These are phyloP conservation scores for Claviceps sp. DNA, from an alignment of 2,329 filamentous ascomycete species.

Conservation along the genomic window DNA sequence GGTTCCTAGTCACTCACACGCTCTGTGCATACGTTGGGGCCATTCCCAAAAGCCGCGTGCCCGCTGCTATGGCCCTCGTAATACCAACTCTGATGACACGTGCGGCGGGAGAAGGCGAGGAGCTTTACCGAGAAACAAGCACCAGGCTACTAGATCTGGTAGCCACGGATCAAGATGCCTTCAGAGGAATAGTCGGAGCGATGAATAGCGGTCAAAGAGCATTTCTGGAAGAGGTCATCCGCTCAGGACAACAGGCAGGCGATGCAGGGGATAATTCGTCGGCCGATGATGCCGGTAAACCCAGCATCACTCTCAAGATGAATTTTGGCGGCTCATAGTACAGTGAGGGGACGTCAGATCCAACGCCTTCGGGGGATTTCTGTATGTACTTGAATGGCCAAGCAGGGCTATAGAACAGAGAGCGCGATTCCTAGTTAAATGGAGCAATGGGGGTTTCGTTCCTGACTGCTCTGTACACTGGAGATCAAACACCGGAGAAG, in stretches of 20 bases:
- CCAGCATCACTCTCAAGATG: slow-evolving; percentile 90
- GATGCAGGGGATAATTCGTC: slow-evolving; percentile 25
- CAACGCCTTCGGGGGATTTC: neutral
- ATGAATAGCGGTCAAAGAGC: slow-evolving; percentile 58
- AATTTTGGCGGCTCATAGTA: slow-evolving; percentile 50
- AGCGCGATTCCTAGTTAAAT: neutral
- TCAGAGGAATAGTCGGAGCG: slow-evolving; percentile 58
- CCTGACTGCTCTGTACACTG: no score
- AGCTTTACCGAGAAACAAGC: slow-evolving; percentile 60
- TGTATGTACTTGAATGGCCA: slow-evolving; percentile 1
- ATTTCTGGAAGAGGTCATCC: slow-evolving; percentile 72
- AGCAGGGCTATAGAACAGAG: neutral
- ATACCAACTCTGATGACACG: slow-evolving; percentile 64
- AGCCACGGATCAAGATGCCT: slow-evolving; percentile 56
- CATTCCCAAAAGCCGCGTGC: slow-evolving; percentile 29
- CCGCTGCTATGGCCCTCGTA: slow-evolving; percentile 59
- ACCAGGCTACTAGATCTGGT: slow-evolving; percentile 69
- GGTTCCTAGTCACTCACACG: slow-evolving; percentile 57
- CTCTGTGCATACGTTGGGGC: slow-evolving; percentile 57
- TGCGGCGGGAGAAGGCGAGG: slow-evolving; percentile 49
- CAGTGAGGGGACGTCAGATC: neutral
- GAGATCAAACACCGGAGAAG: no score
- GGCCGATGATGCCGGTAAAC: slow-evolving; percentile 40
- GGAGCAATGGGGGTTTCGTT: no score
- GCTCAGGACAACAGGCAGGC: slow-evolving; percentile 41